Evolutionary conservation across 2,329 filamentous ascomycete species (phyloP), one percentile per base, ranked within the genome.

Genomic region (Epichloe elymi): DNA sequence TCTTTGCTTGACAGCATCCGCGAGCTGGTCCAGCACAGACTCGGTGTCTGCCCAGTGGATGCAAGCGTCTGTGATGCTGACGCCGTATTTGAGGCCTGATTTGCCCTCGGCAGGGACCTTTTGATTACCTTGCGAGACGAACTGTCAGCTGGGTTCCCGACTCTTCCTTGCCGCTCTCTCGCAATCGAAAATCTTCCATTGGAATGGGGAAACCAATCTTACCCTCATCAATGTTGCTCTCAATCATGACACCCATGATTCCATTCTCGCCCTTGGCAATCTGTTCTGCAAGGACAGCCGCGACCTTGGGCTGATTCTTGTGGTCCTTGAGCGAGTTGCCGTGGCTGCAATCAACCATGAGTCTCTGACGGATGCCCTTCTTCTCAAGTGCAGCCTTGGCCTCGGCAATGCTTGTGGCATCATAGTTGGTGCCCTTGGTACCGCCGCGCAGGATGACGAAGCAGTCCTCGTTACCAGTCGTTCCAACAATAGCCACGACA

Each of bases 291-390:
- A 98, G 74, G 48, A 76, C 77, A 66, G 85, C 42, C n/a, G 53
- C 53, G 10, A 54, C 91, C 71, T 91, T 85, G 61, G 93, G 93
- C 73, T 98, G 91, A 72, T 98, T 98, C 62, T 86, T 84, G 75
- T 97, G 91, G 74, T 97, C 83, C 75, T 97, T 97, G 70, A 85
- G 88, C 26, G 91, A 97, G 75, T 97, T 97, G 52, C 93, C 86
- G 66, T 98, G 93, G 23, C 90, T 96, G 77, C 93, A 98, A 70
- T 98, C 93, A 52, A 98, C 82, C 93, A 98, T 98, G 72, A 98
- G 79, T 63, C 84, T 85, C 66, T 93, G 85, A 54, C 83, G 38
- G 15, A 49, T 36, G 8, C 47, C 83, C 79, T 95, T 95, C 71
- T 87, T 85, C 58, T 70, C 74, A 61, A 98, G 70, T 2, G 82